Percentiles rank a stretch among this genome's conserved stretches.
Evolutionary conservation across 1,139 yeast species (phyloP).

Genomic region (Saccharomyces hybrid): DNA sequence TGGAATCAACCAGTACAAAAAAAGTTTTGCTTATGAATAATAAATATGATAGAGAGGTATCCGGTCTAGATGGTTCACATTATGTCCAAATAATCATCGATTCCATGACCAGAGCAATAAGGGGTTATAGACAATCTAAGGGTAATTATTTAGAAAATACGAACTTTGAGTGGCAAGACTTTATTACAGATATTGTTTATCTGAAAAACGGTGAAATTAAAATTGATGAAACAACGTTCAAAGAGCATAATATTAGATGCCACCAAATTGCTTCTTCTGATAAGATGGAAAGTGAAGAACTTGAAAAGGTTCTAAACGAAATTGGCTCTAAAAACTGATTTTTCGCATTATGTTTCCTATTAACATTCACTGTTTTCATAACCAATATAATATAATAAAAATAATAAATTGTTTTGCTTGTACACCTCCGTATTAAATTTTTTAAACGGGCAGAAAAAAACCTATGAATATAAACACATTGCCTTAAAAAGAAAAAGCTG

Average conservation of each 20-base stretch:
- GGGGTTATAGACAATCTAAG: conserved; percentile 12
- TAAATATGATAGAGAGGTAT: conserved; percentile 66
- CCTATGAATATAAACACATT: neutral
- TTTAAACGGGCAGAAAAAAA: neutral
- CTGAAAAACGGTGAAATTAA: conserved; percentile 40
- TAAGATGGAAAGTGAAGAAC: conserved; percentile 31
- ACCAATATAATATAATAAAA: neutral
- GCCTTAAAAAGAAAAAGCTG: neutral
- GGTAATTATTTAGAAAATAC: conserved; percentile 2
- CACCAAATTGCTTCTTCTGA: conserved; percentile 36
- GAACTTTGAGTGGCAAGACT: conserved; percentile 33
- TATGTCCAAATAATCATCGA: conserved; percentile 47
- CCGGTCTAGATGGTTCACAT: conserved; percentile 53
- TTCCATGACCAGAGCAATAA: conserved; percentile 21
- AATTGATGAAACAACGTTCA: conserved; percentile 40
- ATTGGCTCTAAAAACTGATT: conserved; percentile 5
- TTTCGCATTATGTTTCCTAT: neutral
- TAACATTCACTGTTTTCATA: neutral
- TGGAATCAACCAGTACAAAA: conserved; percentile 31
- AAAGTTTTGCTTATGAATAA: conserved; percentile 64
- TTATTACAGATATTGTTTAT: conserved; percentile 53
- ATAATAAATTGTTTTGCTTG: neutral
- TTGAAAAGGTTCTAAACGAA: conserved; percentile 34
- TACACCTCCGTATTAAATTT: neutral
- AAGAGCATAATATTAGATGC: conserved; percentile 41